Evolutionary conservation across 208 protist species (phyloP), one percentile per base, ranked within the genome.

Genomic region (Crithidia acanthocephali): DNA sequence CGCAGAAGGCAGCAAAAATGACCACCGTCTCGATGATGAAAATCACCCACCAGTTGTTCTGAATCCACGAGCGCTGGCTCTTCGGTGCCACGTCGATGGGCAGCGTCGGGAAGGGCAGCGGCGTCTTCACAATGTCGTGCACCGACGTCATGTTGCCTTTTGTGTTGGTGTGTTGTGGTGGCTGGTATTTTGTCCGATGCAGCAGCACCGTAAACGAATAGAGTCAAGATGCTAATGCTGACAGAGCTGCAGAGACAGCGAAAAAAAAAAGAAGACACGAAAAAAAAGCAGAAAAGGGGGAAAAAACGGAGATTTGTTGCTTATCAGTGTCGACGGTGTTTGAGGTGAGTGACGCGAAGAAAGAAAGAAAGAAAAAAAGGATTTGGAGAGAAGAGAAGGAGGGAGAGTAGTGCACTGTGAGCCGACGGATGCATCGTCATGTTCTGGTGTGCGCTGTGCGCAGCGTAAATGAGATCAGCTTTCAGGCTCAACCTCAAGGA

Each of bases 101-200:
- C 32, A 85, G 30, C 10, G 57, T 81, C 23, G 80, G 72, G 47
- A 88, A 88, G n/a, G 83, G 83, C 37, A 87, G 28, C 30, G 83
- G 83, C 15, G 79, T 87, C 25, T 53, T 71, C 22, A 87, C 51
- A 9, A 83, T 52, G n/a, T 76, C 64, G 8, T 74, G 71, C 22
- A 47, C 48, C 3, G 47, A n/a, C 20, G 61, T 32, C 61, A 67
- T 67, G 0, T 40, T 40, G 35, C 11, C 35, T 40, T n/a, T n/a
- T n/a, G n/a, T n/a, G n/a, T n/a, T n/a, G n/a, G n/a, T n/a, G n/a
- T n/a, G n/a, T n/a, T n/a, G n/a, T n/a, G n/a, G n/a, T n/a, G n/a
- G n/a, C n/a, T n/a, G n/a, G n/a, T n/a, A n/a, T n/a, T n/a, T n/a
- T n/a, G n/a, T n/a, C n/a, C n/a, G n/a, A n/a, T n/a, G n/a, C n/a